A percentile compares a stretch with the other conserved stretches of the same genome.
These are phyloP conservation scores for Fusarium palustre DNA, from an alignment of 2,329 filamentous ascomycete species.

Conservation along the genomic window DNA sequence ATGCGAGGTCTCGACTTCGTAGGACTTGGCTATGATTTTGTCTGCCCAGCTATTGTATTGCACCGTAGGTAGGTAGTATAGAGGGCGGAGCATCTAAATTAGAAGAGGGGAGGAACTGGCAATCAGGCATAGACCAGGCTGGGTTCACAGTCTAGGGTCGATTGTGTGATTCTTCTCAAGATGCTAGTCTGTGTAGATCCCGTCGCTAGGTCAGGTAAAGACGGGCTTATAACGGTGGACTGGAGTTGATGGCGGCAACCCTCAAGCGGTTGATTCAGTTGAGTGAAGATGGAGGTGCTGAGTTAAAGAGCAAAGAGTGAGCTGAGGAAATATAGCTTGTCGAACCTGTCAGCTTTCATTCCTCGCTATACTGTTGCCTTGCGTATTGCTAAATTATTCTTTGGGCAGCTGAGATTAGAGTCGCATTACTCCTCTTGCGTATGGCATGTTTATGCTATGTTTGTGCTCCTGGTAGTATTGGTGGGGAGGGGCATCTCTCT, in stretches of 20 bases:
- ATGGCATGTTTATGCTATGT: constrained; percentile 17
- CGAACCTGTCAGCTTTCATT: background rate
- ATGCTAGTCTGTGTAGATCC: constrained; percentile 18
- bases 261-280: constrained; percentile 18
- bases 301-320: constrained; percentile 6
- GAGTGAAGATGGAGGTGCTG: constrained; percentile 11
- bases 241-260: constrained; percentile 18
- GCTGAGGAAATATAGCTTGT: background rate
- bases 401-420: constrained; percentile 5
- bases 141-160: constrained; percentile 15
- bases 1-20: constrained; percentile 8
- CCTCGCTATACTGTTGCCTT: background rate
- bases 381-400: background rate
- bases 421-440: constrained; percentile 18
- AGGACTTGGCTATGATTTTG: constrained; percentile 7
- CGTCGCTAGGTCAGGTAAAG: constrained; percentile 26
- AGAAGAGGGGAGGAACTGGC: constrained; percentile 6
- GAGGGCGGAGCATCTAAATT: constrained; percentile 15
- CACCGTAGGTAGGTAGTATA: constrained; percentile 3
- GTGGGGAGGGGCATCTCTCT: constrained; percentile 17
- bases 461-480: constrained; percentile 10
- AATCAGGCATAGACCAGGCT: background rate
- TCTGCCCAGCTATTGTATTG: background rate
- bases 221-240: constrained; percentile 24
- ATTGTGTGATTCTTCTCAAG: constrained; percentile 17